phyloP scores from a whole-genome alignment of 768 basidiomycete species.

The Trametes cingulata region DNA sequence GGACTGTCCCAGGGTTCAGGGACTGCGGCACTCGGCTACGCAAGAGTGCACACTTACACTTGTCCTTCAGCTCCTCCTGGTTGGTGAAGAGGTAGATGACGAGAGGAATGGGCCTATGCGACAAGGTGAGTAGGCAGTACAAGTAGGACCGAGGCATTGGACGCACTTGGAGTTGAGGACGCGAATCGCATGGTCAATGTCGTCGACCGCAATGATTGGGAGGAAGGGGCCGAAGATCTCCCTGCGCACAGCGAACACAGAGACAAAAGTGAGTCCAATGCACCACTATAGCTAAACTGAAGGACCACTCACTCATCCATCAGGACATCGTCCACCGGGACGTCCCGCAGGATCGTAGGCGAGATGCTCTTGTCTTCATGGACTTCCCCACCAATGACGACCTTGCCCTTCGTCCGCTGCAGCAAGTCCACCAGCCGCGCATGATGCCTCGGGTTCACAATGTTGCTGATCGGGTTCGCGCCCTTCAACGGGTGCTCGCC shows the following conservation, averaged over 20 bases:
- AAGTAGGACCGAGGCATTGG: too few species aligned
- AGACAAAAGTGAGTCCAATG: neutral
- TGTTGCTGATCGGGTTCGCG: slow-evolving; percentile 42
- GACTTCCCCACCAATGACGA: slow-evolving; percentile 54
- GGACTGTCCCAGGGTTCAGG: slow-evolving; percentile 39
- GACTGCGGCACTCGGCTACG: neutral
- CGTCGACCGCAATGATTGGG: slow-evolving; percentile 60
- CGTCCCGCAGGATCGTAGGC: slow-evolving; percentile 59
- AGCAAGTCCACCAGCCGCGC: slow-evolving; percentile 54
- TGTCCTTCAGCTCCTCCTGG: slow-evolving; percentile 35
- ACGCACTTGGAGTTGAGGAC: slow-evolving; percentile 55
- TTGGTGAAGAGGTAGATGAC: slow-evolving; percentile 67
- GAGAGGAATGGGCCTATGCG: slow-evolving; percentile 57
- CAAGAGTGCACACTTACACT: slow-evolving; percentile 22
- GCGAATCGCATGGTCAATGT: slow-evolving; percentile 53
- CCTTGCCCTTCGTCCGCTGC: slow-evolving; percentile 52
- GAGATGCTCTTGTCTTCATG: slow-evolving; percentile 50
- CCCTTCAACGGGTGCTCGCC: slow-evolving; percentile 45
- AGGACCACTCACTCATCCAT: slow-evolving; percentile 53
- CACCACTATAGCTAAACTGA: neutral
- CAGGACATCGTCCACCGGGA: slow-evolving; percentile 54
- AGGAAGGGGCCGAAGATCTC: slow-evolving; percentile 77
- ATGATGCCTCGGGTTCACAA: slow-evolving; percentile 57
- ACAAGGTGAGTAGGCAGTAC: neutral
- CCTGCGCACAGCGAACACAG: slow-evolving; percentile 34